Base-by-base conservation (phyloP, 164 flowering plant species). In the Aristolochia contorta region DNA sequence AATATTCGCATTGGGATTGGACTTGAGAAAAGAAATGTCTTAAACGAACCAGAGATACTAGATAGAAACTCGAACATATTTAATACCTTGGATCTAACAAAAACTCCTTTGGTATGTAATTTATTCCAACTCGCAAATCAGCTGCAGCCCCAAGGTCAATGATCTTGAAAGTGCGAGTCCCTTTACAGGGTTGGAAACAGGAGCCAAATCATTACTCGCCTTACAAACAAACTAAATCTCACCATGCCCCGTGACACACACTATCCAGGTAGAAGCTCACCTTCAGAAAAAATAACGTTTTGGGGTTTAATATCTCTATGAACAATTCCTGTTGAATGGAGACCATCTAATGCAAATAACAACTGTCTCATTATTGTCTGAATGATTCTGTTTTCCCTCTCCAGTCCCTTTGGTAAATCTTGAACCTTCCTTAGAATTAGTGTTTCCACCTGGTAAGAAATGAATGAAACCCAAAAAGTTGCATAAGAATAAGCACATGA, bases 71-170 rank as follows among this genome's bases (percentile, higher is more conserved):
- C 32, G 22, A 30, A 56, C 27, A 27, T 22, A 48, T 48, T 12
- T 32, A 16, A 51, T 72, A 93, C 98, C 98, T 89, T 51, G 97
- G 98, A 59, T 93, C 98, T 69, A 93, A 77, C 27, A 93, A 82
- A 75, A 90, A 93, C 69, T 93, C 99, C 66, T 93, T 93, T 1
- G 97, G 97, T 62, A 90, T 84, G 65, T 93, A 93, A 75, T 93
- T 93, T 69, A 93, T 93, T 25, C 99, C 97, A 15, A 93, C 99
- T 82, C 97, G 75, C 69, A 93, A 65, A 81, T 93, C 99, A 24
- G 99, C 75, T 33, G 99, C 97, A 63, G 96, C 99, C 55, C 99
- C 99, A 57, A 93, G 95, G 80, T 93, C 99, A 67, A 93, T 93
- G 68, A 93, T 90, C 78, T 93, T 93, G 79, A 93, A 93, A 50